A percentile compares a stretch with the other conserved stretches of the same genome.
These are phyloP conservation scores for Paramecium caudatum DNA, from an alignment of 73 alveolate species.

Conservation along the genomic window DNA sequence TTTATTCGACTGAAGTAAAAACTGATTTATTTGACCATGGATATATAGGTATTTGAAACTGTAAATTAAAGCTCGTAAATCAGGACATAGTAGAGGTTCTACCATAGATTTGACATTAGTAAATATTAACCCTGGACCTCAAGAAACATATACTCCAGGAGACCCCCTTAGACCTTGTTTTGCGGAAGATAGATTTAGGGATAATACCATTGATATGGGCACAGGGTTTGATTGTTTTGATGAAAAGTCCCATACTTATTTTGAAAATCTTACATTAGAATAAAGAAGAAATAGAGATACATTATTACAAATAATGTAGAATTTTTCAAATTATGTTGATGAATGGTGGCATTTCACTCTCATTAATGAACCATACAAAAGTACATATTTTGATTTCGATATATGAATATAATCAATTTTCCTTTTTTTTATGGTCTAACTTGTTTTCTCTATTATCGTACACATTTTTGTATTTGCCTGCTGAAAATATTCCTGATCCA, in stretches of 20 bases:
- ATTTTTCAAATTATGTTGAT: slow-evolving; percentile 63
- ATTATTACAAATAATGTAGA: slow-evolving; percentile 32
- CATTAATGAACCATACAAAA: slow-evolving; percentile 59
- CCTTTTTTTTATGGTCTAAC: slow-evolving; percentile 32
- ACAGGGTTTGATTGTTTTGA: slow-evolving; percentile 78
- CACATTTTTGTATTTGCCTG: slow-evolving; percentile 71
- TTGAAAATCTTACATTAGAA: background rate
- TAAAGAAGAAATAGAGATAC: slow-evolving; percentile 56
- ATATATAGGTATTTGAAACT: too few relatives aligned
- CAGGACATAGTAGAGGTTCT: slow-evolving; percentile 78
- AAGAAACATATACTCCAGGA: slow-evolving; percentile 66
- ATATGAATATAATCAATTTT: slow-evolving; percentile 20
- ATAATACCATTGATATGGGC: slow-evolving; percentile 73
- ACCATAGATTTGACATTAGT: slow-evolving; percentile 74
- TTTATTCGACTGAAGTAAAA: slow-evolving; percentile 69
- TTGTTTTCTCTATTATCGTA: slow-evolving; percentile 69
- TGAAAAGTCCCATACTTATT: slow-evolving; percentile 44
- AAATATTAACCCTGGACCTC: slow-evolving; percentile 20
- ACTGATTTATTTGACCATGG: slow-evolving; percentile 50
- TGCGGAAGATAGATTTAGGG: slow-evolving; percentile 60
- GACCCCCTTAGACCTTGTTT: slow-evolving; percentile 65
- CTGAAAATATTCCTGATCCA: slow-evolving; percentile 65
- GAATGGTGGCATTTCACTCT: slow-evolving; percentile 80
- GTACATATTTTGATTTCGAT: slow-evolving; percentile 67
- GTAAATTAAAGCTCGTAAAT: slow-evolving; percentile 71